These are phyloP conservation scores for Gypsophila paniculata DNA, from an alignment of 179 eudicot genomes.

Conservation along the genomic window DNA sequence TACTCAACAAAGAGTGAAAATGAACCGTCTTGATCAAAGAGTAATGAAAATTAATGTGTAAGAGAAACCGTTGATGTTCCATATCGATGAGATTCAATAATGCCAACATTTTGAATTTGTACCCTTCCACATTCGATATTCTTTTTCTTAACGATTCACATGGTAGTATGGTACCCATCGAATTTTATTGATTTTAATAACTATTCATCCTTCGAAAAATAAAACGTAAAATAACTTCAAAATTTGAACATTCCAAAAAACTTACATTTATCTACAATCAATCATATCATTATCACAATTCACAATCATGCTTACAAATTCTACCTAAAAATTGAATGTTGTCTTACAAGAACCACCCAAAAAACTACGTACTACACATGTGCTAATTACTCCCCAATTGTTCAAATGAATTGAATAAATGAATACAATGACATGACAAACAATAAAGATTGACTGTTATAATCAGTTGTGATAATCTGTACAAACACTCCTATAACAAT, in stretches of 20 bases:
- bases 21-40: too few relatives aligned
- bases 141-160: too few relatives aligned
- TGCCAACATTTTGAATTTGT: too few relatives aligned
- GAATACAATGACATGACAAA: slow-evolving; percentile 6
- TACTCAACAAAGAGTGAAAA: too few relatives aligned
- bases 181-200: too few relatives aligned
- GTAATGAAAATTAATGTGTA: too few relatives aligned
- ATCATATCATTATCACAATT: neutral
- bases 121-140: too few relatives aligned
- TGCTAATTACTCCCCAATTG: neutral
- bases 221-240: too few relatives aligned
- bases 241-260: neutral
- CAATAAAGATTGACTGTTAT: neutral
- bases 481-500: slow-evolving; percentile 19
- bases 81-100: too few relatives aligned
- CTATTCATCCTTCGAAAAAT: neutral
- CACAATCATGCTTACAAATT: neutral
- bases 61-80: too few relatives aligned
- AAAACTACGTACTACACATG: neutral
- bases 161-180: too few relatives aligned
- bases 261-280: neutral
- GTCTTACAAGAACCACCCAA: neutral
- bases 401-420: slow-evolving; percentile 1
- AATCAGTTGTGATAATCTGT: slow-evolving; percentile 21
- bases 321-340: neutral